Base-by-base conservation (phyloP, 2,329 filamentous ascomycete species). In the Penicillium thymicola region DNA sequence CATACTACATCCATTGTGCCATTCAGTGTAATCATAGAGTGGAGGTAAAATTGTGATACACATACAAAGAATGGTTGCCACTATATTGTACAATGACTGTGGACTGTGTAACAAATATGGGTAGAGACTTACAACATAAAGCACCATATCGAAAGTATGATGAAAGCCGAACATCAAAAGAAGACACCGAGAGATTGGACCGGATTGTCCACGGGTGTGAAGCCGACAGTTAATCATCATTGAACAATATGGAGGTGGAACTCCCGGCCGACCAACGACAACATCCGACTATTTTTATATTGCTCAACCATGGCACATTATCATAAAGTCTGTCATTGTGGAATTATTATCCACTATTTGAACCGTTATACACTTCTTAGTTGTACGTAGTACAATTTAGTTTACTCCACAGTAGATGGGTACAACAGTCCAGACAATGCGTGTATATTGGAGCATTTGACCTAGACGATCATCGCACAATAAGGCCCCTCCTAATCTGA, bases 361-460 rank as follows among this genome's bases (percentile, higher is more conserved):
- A 9, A 37, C 32, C 5, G 27, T 10, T 47, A 7, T 36, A 5
- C 4, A 16, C 5, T 13, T 28, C 5, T 13, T 5, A 8, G 32
- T 16, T 25, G 16, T 21, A 21, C n/a, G 21, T n/a, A 11, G 5
- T 44, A 30, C 5, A 14, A 25, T 16, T 30, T 11, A 6, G 13
- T 23, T 11, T 34, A 23, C 14, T 25, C 21, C 1, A 3, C 42
- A 45, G 18, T 44, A n/a, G n/a, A 36, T 23, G 21, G 52, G 38
- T 50, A 28, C 51, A 51, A 54, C 14, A 38, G 18, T 48, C 49
- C 34, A 44, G 38, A 49, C 41, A 46, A 63, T 41, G 50, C 52
- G 50, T 53, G 52, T 63, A 38, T 25, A 50, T 51, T n/a, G 40
- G 38, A 32, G 28, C 11, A 42, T 37, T 30, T 51, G 36, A 58